Evolutionary conservation across 2,329 filamentous ascomycete species (phyloP), one percentile per base, ranked within the genome.

Genomic region (Xylaria sp.): DNA sequence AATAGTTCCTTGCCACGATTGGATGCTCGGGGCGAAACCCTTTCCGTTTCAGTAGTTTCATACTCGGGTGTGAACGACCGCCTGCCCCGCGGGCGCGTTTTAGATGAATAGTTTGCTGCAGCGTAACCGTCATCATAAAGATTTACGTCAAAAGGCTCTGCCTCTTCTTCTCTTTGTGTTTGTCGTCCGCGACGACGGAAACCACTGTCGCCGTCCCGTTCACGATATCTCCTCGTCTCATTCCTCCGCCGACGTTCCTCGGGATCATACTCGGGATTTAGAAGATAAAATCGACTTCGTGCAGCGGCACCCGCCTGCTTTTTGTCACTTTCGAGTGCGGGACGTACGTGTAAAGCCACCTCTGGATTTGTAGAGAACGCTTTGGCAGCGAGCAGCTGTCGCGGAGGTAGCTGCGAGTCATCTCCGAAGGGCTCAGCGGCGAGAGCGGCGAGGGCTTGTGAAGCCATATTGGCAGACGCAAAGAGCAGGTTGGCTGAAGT

Each of bases 221-320:
- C 84, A 64, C 86, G 84, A 70, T 87, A 90, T 70, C 79, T 81
- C 59, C 80, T 79, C 59, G 77, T 73, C 47, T 83, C 80, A 54
- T 83, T 79, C 60, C 79, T 80, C 60, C 86, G 82, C 63, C 86
- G 78, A 55, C 84, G 83, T 75, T 90, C 91, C 66, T 87, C 86
- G 2, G 89, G 91, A 69, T 96, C 92, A 71, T 92, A 86, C 67
- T 96, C 90, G 1, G 93, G 93, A 68, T 97, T 90, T 69, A 94
- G 82, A 42, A 97, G 84, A 72, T 99, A 99, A 77, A 95, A 97
- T 10, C 91, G 84, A 75, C 93, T 97, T 62, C 89, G 83, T 54
- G 88, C 83, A 9, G 91, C 84, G 1, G 94, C 93, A 47, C 90
- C 88, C 49, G 79, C 83, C 68, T 86, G 83, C 75, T 99, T 99